Conservation (phyloP, 345 rosid genomes). For the Eucalyptus paniculata region DNA sequence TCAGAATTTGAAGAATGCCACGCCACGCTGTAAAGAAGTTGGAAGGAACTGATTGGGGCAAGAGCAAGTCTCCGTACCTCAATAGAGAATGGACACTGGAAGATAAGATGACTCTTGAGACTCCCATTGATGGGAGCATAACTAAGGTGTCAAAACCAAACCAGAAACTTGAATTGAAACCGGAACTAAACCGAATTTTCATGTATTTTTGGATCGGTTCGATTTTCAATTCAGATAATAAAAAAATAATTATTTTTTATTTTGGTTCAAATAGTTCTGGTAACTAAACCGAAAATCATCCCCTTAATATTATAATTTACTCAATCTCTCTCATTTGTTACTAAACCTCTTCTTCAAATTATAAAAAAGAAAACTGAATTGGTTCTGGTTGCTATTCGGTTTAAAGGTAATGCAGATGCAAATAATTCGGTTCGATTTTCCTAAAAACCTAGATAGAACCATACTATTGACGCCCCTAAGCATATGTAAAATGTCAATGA, state of each 20-base stretch:
- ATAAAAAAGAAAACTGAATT: too few relatives aligned
- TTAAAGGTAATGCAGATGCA: background rate
- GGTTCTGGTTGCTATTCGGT: fast-evolving
- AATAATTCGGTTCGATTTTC: fast-evolving
- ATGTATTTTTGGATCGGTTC: fast-evolving
- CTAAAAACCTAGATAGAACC: fast-evolving
- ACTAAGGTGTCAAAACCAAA: background rate
- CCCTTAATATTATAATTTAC: background rate
- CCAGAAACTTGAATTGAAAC: fast-evolving
- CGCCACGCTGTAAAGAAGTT: background rate
- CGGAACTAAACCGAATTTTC: fast-evolving
- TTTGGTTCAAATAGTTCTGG: fast-evolving
- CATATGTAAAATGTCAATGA: fast-evolving
- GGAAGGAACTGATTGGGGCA: background rate
- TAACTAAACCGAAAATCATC: fast-evolving
- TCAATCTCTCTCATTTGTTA: too few relatives aligned
- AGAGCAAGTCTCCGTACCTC: background rate
- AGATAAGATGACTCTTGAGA: background rate
- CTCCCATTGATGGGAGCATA: background rate
- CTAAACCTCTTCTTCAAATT: background rate
- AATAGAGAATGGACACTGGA: background rate
- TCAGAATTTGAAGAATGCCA: background rate
- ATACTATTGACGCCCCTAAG: fast-evolving
- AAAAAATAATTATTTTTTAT: too few relatives aligned
- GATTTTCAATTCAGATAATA: fast-evolving